phyloP scores from a whole-genome alignment of 257 asterid genomes.

The Verbascum thapsus region DNA sequence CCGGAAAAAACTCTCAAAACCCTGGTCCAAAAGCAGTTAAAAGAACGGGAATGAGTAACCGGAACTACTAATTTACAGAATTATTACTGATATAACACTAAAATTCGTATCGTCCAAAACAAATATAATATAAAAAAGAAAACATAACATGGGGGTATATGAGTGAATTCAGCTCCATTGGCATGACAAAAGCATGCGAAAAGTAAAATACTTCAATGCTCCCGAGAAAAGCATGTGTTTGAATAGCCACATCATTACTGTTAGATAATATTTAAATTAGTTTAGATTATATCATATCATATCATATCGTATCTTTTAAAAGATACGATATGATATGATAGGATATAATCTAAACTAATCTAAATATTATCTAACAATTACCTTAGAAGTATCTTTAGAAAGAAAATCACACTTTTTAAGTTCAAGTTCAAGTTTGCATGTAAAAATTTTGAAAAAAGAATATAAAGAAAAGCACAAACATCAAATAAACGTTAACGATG shows the following conservation, averaged over 20 bases:
- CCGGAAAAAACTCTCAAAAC: conserved; percentile 35
- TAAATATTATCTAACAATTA: too few species aligned
- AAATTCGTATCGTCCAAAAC: too few species aligned
- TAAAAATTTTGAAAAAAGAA: too few species aligned
- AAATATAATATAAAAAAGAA: too few species aligned
- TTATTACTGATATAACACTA: background rate
- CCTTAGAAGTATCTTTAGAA: background rate
- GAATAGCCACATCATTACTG: conserved; percentile 17
- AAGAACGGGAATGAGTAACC: background rate
- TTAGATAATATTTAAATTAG: too few species aligned
- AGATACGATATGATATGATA: too few species aligned
- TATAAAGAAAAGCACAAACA: too few species aligned
- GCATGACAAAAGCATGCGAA: background rate
- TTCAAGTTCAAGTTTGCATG: background rate
- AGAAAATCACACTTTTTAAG: conserved; percentile 4
- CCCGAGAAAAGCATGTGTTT: background rate
- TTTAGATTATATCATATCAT: too few species aligned
- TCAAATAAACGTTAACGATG: background rate
- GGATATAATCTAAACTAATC: too few species aligned
- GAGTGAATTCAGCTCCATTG: background rate
- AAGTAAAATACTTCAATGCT: conserved; percentile 28
- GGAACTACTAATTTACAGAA: background rate
- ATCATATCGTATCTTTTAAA: too few species aligned
- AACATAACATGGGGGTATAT: background rate
- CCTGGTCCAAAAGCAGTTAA: conserved; percentile 11